Evolutionary conservation across 768 basidiomycete species (phyloP).

Genomic region (Suillus placidus): DNA sequence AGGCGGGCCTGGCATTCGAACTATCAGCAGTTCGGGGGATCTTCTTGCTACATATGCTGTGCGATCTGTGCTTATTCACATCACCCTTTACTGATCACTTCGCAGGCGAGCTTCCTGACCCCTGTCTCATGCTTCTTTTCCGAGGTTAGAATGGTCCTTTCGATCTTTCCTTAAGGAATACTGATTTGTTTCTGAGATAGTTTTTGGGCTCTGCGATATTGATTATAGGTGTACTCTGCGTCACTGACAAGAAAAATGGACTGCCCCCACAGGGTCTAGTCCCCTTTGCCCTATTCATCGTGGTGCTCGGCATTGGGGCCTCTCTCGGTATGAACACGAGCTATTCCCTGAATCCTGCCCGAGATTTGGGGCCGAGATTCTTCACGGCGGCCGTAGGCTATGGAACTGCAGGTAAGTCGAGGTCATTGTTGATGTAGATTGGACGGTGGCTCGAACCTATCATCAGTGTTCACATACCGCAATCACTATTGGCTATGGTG

Average conservation of each 20-base stretch:
- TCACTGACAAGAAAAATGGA: constrained; percentile 54
- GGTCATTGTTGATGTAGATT: background rate
- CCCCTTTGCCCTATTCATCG: constrained; percentile 57
- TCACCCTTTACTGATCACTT: constrained; percentile 15
- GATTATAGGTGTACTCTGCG: constrained; percentile 53
- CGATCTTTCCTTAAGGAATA: background rate
- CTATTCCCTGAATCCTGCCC: constrained; percentile 69
- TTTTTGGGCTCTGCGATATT: constrained; percentile 60
- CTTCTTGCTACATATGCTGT: constrained; percentile 68
- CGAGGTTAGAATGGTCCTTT: constrained; percentile 34
- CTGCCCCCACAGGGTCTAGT: constrained; percentile 52
- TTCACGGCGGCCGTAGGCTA: constrained; percentile 77
- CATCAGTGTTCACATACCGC: constrained; percentile 29
- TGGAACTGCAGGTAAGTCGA: constrained; percentile 45
- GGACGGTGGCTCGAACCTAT: constrained; percentile 1
- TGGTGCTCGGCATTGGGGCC: constrained; percentile 59
- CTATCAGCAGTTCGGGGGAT: constrained; percentile 55
- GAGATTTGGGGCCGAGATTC: constrained; percentile 71
- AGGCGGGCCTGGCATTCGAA: constrained; percentile 56
- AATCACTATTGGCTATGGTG: constrained; percentile 80
- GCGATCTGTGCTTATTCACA: constrained; percentile 20
- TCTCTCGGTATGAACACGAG: constrained; percentile 68
- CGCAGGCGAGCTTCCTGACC: constrained; percentile 45
- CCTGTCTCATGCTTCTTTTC: constrained; percentile 48
- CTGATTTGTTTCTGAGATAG: constrained; percentile 28